phyloP scores from a whole-genome alignment of 2,329 filamentous ascomycete species.

The Myriosclerotinia scirpicola region DNA sequence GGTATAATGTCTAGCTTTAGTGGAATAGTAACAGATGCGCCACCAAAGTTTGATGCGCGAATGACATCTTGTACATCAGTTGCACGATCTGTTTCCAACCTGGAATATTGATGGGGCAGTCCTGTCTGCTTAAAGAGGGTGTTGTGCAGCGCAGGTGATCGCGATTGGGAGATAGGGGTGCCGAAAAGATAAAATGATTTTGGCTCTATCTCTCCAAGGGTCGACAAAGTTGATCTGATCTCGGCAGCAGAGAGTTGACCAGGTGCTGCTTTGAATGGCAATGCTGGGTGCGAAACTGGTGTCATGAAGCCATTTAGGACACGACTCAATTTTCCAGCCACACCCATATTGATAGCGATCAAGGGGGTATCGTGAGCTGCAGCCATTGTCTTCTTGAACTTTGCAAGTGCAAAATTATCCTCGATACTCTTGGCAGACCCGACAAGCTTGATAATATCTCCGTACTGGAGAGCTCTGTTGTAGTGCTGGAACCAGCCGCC shows the following conservation, averaged over 20 bases:
- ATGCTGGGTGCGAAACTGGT: slow-evolving; percentile 81
- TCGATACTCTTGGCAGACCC: slow-evolving; percentile 73
- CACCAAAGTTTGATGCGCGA: slow-evolving; percentile 74
- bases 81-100: slow-evolving; percentile 70
- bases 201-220: slow-evolving; percentile 75
- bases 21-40: slow-evolving; percentile 93
- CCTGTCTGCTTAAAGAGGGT: slow-evolving; percentile 73
- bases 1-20: slow-evolving; percentile 86
- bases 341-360: slow-evolving; percentile 95
- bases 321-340: slow-evolving; percentile 80
- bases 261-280: slow-evolving; percentile 92
- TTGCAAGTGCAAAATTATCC: slow-evolving; percentile 82
- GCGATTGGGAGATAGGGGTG: slow-evolving; percentile 76
- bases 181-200: slow-evolving; percentile 87
- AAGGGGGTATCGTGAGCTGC: slow-evolving; percentile 75
- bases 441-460: slow-evolving; percentile 92
- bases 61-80: slow-evolving; percentile 65
- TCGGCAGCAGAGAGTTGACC: slow-evolving; percentile 90
- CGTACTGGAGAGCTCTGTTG: slow-evolving; percentile 85
- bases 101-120: slow-evolving; percentile 78
- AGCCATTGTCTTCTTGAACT: slow-evolving; percentile 77
- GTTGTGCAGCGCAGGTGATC: slow-evolving; percentile 89
- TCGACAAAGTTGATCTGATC: slow-evolving; percentile 73
- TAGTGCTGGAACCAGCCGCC: slow-evolving; percentile 91
- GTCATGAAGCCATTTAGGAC: slow-evolving; percentile 92